Conservation (phyloP, 2,329 filamentous ascomycete species). For the Neurospora crassa region DNA sequence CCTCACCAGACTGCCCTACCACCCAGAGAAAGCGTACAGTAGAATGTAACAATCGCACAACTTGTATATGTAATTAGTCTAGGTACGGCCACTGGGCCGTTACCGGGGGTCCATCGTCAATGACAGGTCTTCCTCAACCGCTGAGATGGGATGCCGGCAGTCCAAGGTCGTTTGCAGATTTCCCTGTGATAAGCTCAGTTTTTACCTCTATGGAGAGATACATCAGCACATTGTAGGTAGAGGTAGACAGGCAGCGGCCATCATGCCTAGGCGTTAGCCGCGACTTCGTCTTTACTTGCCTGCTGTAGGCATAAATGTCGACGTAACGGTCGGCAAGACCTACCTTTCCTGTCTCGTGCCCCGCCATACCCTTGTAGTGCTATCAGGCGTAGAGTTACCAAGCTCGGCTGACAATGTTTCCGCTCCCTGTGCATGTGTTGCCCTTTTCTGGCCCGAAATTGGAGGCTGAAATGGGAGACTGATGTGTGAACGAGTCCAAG, state of each 20-base stretch:
- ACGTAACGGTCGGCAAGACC: neutral
- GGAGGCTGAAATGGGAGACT: neutral
- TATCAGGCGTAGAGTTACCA: neutral
- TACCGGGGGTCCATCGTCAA: neutral
- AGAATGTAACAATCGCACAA: neutral
- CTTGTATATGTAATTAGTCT: neutral
- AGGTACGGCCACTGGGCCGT: neutral
- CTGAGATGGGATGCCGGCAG: neutral
- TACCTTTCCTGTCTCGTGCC: neutral
- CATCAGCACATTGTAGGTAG: neutral
- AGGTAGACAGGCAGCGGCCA: neutral
- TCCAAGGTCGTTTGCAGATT: neutral
- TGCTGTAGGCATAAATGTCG: neutral
- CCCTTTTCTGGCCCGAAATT: neutral
- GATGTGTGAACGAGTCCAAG: neutral
- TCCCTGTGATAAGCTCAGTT: neutral
- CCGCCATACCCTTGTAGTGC: neutral
- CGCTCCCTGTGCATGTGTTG: neutral
- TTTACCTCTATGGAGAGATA: neutral
- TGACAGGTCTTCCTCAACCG: neutral
- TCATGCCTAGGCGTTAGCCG: neutral
- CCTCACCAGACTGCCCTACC: neutral
- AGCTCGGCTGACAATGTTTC: neutral
- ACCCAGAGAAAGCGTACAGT: neutral
- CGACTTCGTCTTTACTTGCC: neutral